phyloP scores from a whole-genome alignment of 805 yeast species.

The Jamesozyma rosinii region DNA sequence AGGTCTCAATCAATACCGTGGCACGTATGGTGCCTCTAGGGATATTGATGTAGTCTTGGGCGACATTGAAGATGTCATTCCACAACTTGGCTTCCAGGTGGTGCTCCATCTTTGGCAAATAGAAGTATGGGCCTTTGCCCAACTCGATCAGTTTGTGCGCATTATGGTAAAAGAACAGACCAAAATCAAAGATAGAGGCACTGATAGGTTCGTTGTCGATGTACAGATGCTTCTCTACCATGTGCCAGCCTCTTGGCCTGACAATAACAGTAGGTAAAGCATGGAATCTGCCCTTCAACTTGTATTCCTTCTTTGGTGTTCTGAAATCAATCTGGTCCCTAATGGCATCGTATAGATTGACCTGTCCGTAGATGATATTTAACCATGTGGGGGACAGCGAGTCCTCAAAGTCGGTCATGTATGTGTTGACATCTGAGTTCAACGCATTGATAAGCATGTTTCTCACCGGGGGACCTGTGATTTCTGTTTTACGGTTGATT shows the following conservation, averaged over 20 bases:
- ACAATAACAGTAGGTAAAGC: slow-evolving; percentile 64
- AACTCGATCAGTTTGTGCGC: slow-evolving; percentile 50
- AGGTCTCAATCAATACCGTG: slow-evolving; percentile 71
- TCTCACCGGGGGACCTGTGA: slow-evolving; percentile 80
- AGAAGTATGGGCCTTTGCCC: slow-evolving; percentile 75
- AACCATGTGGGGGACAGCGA: slow-evolving; percentile 79
- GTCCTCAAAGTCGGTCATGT: slow-evolving; percentile 83
- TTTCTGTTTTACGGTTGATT: slow-evolving; percentile 67
- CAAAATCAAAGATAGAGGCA: slow-evolving; percentile 74
- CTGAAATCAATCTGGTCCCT: slow-evolving; percentile 54
- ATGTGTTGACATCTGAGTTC: slow-evolving; percentile 69
- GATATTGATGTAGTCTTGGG: slow-evolving; percentile 62
- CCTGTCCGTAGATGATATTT: slow-evolving; percentile 73
- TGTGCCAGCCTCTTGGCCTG: slow-evolving; percentile 86
- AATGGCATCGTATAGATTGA: slow-evolving; percentile 65
- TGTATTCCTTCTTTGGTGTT: slow-evolving; percentile 37
- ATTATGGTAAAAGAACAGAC: slow-evolving; percentile 67
- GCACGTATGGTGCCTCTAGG: slow-evolving; percentile 75
- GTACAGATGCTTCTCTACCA: slow-evolving; percentile 61
- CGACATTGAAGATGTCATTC: slow-evolving; percentile 69
- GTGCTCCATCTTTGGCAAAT: slow-evolving; percentile 81
- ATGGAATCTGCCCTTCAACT: slow-evolving; percentile 36
- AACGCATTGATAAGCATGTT: slow-evolving; percentile 78
- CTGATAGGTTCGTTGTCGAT: slow-evolving; percentile 70
- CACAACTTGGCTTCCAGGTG: slow-evolving; percentile 74